These are phyloP conservation scores for Agastache rugosa DNA, from an alignment of 257 asterid species.

Conservation along the genomic window DNA sequence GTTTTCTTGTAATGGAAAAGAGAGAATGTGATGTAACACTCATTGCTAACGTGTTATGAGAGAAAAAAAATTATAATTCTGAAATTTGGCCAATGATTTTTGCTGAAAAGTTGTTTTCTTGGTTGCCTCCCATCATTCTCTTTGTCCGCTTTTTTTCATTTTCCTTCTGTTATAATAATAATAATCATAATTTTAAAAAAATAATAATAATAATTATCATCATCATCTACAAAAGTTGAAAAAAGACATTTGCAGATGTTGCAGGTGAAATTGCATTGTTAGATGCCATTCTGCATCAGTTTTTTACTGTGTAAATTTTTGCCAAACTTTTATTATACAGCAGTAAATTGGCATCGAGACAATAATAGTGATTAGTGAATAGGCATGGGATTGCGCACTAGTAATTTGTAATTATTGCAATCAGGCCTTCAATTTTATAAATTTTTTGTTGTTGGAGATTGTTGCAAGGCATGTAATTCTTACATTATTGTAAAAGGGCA, in stretches of 20 bases:
- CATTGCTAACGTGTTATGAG: conserved; percentile 61
- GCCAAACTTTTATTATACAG: background rate
- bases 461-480: conserved; percentile 7
- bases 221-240: background rate
- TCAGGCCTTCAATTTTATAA: background rate
- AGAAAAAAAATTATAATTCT: conserved; percentile 22
- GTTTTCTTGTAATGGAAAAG: conserved; percentile 34
- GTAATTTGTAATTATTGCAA: conserved; percentile 32
- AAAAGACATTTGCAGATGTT: conserved; percentile 31
- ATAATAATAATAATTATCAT: background rate
- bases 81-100: conserved; percentile 59
- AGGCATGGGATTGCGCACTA: conserved; percentile 22
- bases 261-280: conserved; percentile 28
- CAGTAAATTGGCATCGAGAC: background rate
- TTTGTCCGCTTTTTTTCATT: conserved; percentile 31
- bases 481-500: conserved; percentile 18
- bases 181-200: background rate
- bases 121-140: conserved; percentile 45
- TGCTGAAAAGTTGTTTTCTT: conserved; percentile 63
- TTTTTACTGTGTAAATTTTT: background rate
- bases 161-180: background rate
- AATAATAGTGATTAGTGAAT: background rate
- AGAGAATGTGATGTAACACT: conserved; percentile 60
- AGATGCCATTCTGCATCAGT: conserved; percentile 27
- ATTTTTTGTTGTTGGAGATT: background rate